Percentiles rank a stretch among this genome's conserved stretches.
These are phyloP conservation scores for Dillenia suffruticosa DNA, from an alignment of 164 flowering plant genomes.

Conservation along the genomic window DNA sequence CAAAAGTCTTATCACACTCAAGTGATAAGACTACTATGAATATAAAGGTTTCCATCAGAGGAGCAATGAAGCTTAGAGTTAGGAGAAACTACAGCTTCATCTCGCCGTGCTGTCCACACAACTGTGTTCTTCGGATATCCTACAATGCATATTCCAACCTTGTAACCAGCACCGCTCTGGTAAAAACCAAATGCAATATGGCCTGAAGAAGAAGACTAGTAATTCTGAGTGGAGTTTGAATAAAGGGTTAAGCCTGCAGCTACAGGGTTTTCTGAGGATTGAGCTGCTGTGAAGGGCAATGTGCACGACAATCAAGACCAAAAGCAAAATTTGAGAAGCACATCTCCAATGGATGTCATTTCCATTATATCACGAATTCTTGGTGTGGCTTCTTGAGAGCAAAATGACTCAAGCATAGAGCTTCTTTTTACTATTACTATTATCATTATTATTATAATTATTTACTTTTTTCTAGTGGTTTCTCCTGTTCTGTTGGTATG, in stretches of 20 bases:
- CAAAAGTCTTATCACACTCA: background rate
- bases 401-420: too few relatives aligned
- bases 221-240: background rate
- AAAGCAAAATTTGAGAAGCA: background rate
- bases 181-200: conserved; percentile 19
- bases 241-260: conserved; percentile 7
- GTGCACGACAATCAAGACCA: background rate
- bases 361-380: too few relatives aligned
- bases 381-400: too few relatives aligned
- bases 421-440: too few relatives aligned
- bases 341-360: too few relatives aligned
- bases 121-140: conserved; percentile 6
- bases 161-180: conserved; percentile 5
- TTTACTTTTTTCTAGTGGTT: too few relatives aligned
- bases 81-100: conserved; percentile 5
- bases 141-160: conserved; percentile 13
- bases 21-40: background rate
- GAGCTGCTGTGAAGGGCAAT: too few relatives aligned
- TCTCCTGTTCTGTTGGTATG: too few relatives aligned
- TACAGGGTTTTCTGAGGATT: background rate
- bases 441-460: too few relatives aligned
- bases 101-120: conserved; percentile 10
- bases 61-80: conserved; percentile 1
- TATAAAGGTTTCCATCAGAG: background rate
- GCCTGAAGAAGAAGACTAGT: conserved; percentile 16